Evolutionary conservation across 371 early-diverging fungal species (phyloP), one percentile per base, ranked within the genome.

Genomic region (Umbelopsis sp.): DNA sequence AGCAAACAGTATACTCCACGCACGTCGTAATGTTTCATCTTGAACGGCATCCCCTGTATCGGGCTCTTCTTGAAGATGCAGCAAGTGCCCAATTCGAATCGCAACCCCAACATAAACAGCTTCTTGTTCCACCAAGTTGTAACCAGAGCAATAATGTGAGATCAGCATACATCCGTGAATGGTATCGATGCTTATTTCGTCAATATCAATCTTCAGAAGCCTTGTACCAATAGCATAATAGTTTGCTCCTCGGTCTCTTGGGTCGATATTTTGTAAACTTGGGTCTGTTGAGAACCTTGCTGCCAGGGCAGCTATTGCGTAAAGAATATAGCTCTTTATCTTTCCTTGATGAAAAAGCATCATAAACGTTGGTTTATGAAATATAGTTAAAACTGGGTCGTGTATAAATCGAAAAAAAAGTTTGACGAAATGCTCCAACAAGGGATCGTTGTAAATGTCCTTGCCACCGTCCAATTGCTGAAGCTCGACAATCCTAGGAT

Each of bases 321-420:
- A 29, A 10, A 64, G 45, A 44, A 64, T 44, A n/a, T 64, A 64
- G 20, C 10, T 24, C 44, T 64, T 22, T 45, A 44, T 64, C 64
- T 44, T 64, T 10, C 64, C 24, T 64, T 38, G 20, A 44, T 64
- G 64, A 14, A 64, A 46, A 8, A 22, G 44, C 64, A 38, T 64
- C 64, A 64, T 64, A 44, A 64, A 64, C 3, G 64, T 64, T 9
- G 64, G 64, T 22, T 64, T 64, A 46, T 64, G 64, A 46, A 64
- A 64, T 20, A 64, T 64, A 7, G 64, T 64, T 22, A 64, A 20
- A 3, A 64, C 64, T 24, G 64, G 16, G 38, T 64, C 64, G 44
- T 64, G 64, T 6, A 64, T 45, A 29, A 38, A 64, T 20, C 64
- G 64, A 64, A 64, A 64, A 7, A 64, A 64, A 45, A 64, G 64